These are phyloP conservation scores for Spizellomyces punctatus DNA, from an alignment of 192 early-diverging fungal species.

Conservation along the genomic window DNA sequence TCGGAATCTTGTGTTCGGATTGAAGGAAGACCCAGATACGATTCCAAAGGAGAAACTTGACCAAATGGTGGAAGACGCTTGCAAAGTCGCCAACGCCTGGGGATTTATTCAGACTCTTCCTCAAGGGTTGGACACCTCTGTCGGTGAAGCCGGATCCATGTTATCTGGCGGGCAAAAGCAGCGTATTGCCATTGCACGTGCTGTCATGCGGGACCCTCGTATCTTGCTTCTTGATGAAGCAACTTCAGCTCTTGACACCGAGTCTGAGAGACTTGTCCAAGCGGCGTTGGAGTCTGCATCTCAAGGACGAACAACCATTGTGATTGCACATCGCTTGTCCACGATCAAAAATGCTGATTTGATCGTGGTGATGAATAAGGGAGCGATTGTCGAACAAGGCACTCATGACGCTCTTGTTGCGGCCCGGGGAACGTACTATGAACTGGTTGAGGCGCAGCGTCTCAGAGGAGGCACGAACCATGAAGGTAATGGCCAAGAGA, in stretches of 20 bases:
- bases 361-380: constrained; percentile 75
- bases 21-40: constrained; percentile 70
- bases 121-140: constrained; percentile 76
- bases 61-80: constrained; percentile 46
- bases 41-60: constrained; percentile 44
- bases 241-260: constrained; percentile 58
- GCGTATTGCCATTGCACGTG: constrained; percentile 94
- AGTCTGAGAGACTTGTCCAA: constrained; percentile 56
- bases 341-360: constrained; percentile 84
- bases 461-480: constrained; percentile 1
- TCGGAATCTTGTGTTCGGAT: constrained; percentile 76
- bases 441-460: constrained; percentile 63
- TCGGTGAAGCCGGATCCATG: constrained; percentile 55
- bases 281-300: constrained; percentile 49
- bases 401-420: constrained; percentile 78
- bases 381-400: constrained; percentile 69
- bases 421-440: constrained; percentile 60
- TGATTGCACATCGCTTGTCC: constrained; percentile 88
- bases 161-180: constrained; percentile 49
- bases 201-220: constrained; percentile 79
- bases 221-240: constrained; percentile 72
- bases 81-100: constrained; percentile 69
- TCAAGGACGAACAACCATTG: constrained; percentile 79
- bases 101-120: constrained; percentile 84
- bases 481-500: constrained; percentile 2